Evolutionary conservation across 345 rosid species (phyloP).

Genomic region (Populus simonii): DNA sequence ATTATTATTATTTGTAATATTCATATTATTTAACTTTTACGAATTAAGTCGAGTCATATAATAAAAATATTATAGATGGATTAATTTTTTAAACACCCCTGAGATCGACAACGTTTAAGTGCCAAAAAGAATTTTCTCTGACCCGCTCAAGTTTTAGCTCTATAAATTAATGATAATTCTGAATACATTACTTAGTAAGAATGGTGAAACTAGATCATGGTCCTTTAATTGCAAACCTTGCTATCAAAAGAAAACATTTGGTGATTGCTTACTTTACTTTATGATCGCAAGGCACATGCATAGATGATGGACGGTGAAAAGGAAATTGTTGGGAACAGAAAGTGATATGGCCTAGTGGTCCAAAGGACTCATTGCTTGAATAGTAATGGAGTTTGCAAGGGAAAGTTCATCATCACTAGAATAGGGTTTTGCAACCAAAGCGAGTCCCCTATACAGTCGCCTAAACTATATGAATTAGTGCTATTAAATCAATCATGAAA

Average conservation of each 20-base stretch:
- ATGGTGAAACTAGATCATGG: not conserved
- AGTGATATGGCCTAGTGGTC: not conserved
- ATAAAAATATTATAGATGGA: too few relatives aligned
- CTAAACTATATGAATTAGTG: not conserved
- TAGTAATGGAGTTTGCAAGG: not conserved
- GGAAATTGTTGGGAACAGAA: not conserved
- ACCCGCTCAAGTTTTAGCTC: not conserved
- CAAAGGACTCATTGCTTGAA: not conserved
- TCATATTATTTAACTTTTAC: too few relatives aligned
- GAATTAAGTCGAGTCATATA: accelerated
- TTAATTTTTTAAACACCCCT: too few relatives aligned
- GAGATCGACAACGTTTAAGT: not conserved
- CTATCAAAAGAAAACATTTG: not conserved
- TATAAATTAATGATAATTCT: not conserved
- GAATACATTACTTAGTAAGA: not conserved
- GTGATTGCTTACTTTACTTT: not conserved
- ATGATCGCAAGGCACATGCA: not conserved
- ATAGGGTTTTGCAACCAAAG: not conserved
- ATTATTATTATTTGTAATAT: too few relatives aligned
- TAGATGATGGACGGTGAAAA: not conserved
- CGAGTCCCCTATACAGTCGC: not conserved
- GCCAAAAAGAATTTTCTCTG: not conserved
- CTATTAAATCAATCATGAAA: not conserved
- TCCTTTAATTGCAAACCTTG: not conserved
- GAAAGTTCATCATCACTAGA: not conserved